Evolutionary conservation across 2,329 filamentous ascomycete genomes (phyloP), one percentile per base, ranked within the genome.

Genomic region (Atkinsonella texensis): DNA sequence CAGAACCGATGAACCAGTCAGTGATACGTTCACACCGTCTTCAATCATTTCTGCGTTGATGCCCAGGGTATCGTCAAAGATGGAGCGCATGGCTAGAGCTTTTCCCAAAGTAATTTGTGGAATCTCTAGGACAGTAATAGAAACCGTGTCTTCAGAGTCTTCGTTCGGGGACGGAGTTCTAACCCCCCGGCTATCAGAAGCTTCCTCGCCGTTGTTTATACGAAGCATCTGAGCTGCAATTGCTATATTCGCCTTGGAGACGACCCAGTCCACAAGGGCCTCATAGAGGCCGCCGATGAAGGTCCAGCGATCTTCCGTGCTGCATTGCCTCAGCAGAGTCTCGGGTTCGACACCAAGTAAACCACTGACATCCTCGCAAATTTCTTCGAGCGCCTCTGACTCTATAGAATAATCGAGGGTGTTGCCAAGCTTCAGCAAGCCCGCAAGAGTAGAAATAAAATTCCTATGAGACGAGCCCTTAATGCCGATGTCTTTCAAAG

Each of bases 21-120:
- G 60, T 1, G 77, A 70, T 2, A 94, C 77, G n/a, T 87, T 79
- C 1, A 98, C 79, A 10, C 93, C 93, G 58, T 98, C 93, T 55
- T 91, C 85, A 62, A 91, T 95, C 90, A 98, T 97, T 71, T 98
- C 93, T 0, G 85, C 79, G 60, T 97, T 97, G 70, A 98, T 96
- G 49, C 93, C 93, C 18, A 84, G 74, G n/a, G 75, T 80, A 60
- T 97, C 93, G 58, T 98, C 91, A 60, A 98, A 98, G 38, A 97
- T 81, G 13, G 87, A 88, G 40, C 89, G 86, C 71, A 98, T 81
- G 12, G 87, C 82, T n/a, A 94, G 70, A 0, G 91, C 93, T 68
- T 93, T 96, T 53, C 87, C 89, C 0, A 98, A 74, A 1, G 79
- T 76, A 32, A 87, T 83, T 56, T 84, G 80, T 0, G 93, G 89